phyloP scores from a whole-genome alignment of 2,329 filamentous ascomycete species.

The Juglanconis oblonga region DNA sequence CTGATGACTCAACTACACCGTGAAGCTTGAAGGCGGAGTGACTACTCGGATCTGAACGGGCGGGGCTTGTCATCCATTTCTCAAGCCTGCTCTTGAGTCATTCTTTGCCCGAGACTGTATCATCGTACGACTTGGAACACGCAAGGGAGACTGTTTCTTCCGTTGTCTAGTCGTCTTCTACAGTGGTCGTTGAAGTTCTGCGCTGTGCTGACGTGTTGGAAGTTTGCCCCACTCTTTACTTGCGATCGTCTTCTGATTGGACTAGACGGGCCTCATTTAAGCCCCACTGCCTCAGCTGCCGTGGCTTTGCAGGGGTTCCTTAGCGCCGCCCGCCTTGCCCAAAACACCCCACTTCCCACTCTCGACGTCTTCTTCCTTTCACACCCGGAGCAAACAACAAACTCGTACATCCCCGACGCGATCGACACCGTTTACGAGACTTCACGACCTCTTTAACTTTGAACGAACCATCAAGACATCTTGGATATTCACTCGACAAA shows the following conservation, averaged over 20 bases:
- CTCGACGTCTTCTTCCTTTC: background rate
- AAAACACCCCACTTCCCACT: slow-evolving; percentile 5
- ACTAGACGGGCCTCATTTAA: no score
- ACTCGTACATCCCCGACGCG: background rate
- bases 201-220: background rate
- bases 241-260: slow-evolving; percentile 15
- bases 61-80: no score
- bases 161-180: background rate
- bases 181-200: background rate
- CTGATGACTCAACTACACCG: no score
- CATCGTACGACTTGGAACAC: no score
- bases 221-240: background rate
- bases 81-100: no score
- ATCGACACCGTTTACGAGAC: background rate
- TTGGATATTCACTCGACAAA: background rate
- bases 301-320: background rate
- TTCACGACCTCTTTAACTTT: background rate
- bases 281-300: background rate
- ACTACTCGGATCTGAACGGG: no score
- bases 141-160: background rate
- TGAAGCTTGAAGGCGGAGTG: no score
- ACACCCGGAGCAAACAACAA: background rate
- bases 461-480: background rate
- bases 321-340: background rate
- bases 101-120: no score